Base-by-base conservation (phyloP, 805 yeast species). In the Zygoascus tannicola region DNA sequence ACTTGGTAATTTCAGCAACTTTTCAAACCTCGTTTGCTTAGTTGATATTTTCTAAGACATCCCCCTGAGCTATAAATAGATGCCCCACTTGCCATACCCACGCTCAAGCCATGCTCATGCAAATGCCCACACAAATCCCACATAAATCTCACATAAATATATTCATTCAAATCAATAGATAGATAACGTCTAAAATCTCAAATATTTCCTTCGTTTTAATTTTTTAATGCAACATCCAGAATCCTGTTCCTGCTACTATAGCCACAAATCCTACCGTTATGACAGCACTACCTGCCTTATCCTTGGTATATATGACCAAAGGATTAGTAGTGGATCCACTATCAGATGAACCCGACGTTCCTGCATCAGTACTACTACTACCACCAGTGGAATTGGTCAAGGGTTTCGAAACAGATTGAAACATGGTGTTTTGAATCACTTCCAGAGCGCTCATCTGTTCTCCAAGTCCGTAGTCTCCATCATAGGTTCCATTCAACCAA, bases 371-470 rank as follows among this genome's bases (percentile, higher is more conserved):
- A 59, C 53, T 46, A 0, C 94, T 81, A 1, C 84, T 64, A 22
- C 87, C 95, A 39, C 95, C 95, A 37, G 68, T 67, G 1, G 57
- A 44, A 15, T 75, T 69, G 1, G 87, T 77, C 49, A 70, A 75
- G 1, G 95, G 95, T 32, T 74, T 71, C 2, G 73, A 71, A 54
- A 54, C 46, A 34, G 37, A 44, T 19, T 55, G 49, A 20, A 62
- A 52, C 22, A 67, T 60, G 15, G 68, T 61, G 55, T 68, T 67
- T 44, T 74, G 75, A 30, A 82, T 69, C 2, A 72, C 70, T 51
- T 87, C 97, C 49, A 87, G 65, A 0, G 96, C 95, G 28, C 80
- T 66, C 74, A 85, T 82, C 65, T 90, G 95, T 65, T 90, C 95
- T 45, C 97, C 97, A 30, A 90, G 70, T 2, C 97, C 96, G 55